Percentiles rank a stretch among this genome's conserved stretches.
phyloP scores from a whole-genome alignment of 345 rosid genomes.

The Boechera divaricarpa region DNA sequence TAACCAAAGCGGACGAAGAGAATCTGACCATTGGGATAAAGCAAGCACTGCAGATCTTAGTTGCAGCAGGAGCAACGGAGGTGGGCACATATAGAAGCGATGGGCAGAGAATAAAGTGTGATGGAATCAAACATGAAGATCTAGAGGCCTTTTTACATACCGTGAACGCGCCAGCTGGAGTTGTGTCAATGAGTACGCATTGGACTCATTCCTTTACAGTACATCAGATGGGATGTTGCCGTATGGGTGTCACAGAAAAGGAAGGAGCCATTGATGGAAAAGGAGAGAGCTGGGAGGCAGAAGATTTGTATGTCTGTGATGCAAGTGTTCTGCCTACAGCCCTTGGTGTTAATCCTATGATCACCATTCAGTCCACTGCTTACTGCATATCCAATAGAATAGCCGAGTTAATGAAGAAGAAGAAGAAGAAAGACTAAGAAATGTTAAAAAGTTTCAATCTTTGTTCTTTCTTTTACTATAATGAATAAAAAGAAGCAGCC shows the following conservation, averaged over 20 bases:
- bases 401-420: constrained; percentile 38
- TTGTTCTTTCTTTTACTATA: neutral
- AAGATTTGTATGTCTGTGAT: constrained; percentile 55
- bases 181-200: constrained; percentile 49
- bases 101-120: constrained; percentile 64
- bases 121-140: constrained; percentile 51
- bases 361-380: constrained; percentile 60
- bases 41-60: constrained; percentile 63
- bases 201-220: constrained; percentile 60
- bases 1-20: constrained; percentile 57
- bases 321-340: constrained; percentile 54
- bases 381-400: constrained; percentile 58
- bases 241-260: constrained; percentile 60
- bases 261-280: constrained; percentile 68
- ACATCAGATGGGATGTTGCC: constrained; percentile 84
- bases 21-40: constrained; percentile 64
- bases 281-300: constrained; percentile 67
- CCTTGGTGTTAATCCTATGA: constrained; percentile 63
- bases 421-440: constrained; percentile 22
- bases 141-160: constrained; percentile 58
- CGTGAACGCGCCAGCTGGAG: constrained; percentile 48
- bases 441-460: neutral
- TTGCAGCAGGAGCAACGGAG: constrained; percentile 81
- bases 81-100: constrained; percentile 75
- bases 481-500: neutral